phyloP scores from a whole-genome alignment of 2,329 filamentous ascomycete genomes.

The Clonostachys rosea region DNA sequence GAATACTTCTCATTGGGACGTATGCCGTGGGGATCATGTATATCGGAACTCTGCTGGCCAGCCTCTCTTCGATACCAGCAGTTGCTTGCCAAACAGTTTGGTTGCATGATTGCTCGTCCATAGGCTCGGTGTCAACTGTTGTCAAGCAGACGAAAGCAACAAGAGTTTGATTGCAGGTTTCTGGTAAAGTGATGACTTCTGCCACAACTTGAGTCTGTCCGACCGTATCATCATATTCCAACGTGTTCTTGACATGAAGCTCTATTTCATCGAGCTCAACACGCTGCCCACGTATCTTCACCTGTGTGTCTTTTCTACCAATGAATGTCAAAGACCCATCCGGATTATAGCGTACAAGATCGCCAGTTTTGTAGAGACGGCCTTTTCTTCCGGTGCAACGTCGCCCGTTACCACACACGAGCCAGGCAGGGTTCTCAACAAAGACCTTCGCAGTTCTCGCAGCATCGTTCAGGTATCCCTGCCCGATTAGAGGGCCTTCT shows the following conservation, averaged over 20 bases:
- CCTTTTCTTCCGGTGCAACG: background rate
- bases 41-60: slow-evolving; percentile 16
- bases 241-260: slow-evolving; percentile 5
- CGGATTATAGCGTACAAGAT: slow-evolving; percentile 36
- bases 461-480: slow-evolving; percentile 45
- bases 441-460: slow-evolving; percentile 45
- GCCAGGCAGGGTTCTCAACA: slow-evolving; percentile 18
- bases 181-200: slow-evolving; percentile 30
- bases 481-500: slow-evolving; percentile 18
- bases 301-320: slow-evolving; percentile 55
- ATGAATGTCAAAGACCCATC: slow-evolving; percentile 1
- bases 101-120: background rate
- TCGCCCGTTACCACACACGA: slow-evolving; percentile 13
- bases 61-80: background rate
- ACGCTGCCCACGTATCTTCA: slow-evolving; percentile 48
- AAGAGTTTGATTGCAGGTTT: slow-evolving; percentile 7
- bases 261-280: slow-evolving; percentile 30
- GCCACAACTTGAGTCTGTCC: slow-evolving; percentile 38
- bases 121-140: background rate
- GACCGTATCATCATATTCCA: slow-evolving; percentile 32
- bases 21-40: slow-evolving; percentile 36
- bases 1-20: slow-evolving; percentile 34
- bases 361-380: slow-evolving; percentile 37
- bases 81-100: slow-evolving; percentile 6
- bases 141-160: slow-evolving; percentile 10